A percentile compares a stretch with the other conserved stretches of the same genome.
Evolutionary conservation across 208 protist species (phyloP).

Genomic region (Wallacemonas collosoma): DNA sequence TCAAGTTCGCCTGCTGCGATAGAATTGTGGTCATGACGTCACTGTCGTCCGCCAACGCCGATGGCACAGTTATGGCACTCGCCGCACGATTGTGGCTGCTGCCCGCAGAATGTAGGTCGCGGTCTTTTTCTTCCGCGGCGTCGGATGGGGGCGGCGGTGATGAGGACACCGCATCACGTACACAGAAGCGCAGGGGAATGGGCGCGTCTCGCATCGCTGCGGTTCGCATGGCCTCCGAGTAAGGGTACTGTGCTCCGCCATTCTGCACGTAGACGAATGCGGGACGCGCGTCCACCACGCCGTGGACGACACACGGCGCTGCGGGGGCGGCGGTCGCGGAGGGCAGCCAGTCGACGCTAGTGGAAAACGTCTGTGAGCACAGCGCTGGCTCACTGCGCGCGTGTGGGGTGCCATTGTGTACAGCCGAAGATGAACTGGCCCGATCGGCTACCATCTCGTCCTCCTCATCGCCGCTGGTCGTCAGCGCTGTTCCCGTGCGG

Average conservation of each 20-base stretch:
- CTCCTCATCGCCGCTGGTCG: too few relatives aligned
- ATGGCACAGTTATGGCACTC: background rate
- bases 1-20: conserved; percentile 25
- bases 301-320: background rate
- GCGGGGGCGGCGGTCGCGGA: background rate
- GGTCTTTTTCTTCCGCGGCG: too few relatives aligned
- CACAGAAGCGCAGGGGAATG: background rate
- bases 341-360: background rate
- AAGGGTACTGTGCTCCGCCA: background rate
- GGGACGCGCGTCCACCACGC: conserved; percentile 1
- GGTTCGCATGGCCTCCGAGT: background rate
- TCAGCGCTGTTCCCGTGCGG: background rate
- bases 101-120: background rate
- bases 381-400: background rate
- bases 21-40: conserved; percentile 17
- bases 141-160: too few relatives aligned
- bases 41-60: conserved; percentile 3
- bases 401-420: too few relatives aligned
- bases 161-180: background rate
- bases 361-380: background rate
- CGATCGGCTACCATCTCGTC: too few relatives aligned
- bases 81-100: background rate
- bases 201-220: background rate
- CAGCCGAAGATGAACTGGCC: too few relatives aligned
- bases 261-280: conserved; percentile 10